These are phyloP conservation scores for Cyberlindnera saturnus DNA, from an alignment of 805 yeast genomes.

Conservation along the genomic window DNA sequence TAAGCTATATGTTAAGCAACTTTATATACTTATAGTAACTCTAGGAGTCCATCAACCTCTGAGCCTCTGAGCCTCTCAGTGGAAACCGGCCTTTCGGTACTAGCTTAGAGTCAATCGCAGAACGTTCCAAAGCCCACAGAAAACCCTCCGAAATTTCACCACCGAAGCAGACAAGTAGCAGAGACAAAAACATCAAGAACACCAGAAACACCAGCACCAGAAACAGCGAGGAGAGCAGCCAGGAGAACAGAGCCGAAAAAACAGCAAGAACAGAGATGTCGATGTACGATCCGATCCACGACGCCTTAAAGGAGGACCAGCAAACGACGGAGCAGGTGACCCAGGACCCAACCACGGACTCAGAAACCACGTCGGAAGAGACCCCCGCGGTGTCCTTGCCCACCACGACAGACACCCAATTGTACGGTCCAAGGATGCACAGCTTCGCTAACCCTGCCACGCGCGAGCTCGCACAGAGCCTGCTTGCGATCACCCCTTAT, in stretches of 20 bases:
- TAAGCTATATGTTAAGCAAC: too few species aligned
- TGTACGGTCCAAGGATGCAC: neutral
- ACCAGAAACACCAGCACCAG: neutral
- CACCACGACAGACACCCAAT: neutral
- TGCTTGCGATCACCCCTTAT: too few species aligned
- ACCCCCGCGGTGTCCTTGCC: neutral
- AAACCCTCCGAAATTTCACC: too few species aligned
- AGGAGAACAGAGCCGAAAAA: neutral
- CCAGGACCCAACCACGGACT: neutral
- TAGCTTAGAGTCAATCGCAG: too few species aligned
- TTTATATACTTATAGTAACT: too few species aligned
- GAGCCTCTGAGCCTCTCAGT: too few species aligned
- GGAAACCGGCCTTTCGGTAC: too few species aligned
- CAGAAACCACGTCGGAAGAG: conserved; percentile 1
- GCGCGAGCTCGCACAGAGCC: too few species aligned
- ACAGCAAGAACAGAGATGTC: neutral
- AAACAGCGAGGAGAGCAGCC: neutral
- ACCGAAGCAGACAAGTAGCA: too few species aligned
- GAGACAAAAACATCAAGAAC: neutral
- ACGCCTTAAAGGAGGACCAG: neutral
- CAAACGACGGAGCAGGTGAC: neutral
- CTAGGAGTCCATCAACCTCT: too few species aligned
- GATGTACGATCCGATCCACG: conserved; percentile 1
- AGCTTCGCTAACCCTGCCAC: too few species aligned
- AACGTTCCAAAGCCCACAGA: too few species aligned